Percentiles rank a stretch among this genome's conserved stretches.
Conservation (phyloP, 2,329 filamentous ascomycete genomes). For the Fonsecaea multimorphosa region DNA sequence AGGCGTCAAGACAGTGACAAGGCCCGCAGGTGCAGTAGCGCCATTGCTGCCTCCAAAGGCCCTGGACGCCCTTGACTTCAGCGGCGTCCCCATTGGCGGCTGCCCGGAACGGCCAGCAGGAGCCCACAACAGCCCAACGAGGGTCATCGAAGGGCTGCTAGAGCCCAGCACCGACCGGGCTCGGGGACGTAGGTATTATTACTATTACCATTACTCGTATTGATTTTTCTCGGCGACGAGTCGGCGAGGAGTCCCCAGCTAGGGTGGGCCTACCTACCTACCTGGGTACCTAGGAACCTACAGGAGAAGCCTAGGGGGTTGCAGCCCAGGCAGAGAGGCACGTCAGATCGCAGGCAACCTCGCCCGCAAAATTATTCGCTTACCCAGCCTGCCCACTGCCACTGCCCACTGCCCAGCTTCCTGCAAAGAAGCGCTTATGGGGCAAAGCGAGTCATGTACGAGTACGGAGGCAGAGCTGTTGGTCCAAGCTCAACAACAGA, state of each 20-base stretch:
- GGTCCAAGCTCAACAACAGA: neutral
- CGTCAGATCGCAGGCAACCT: neutral
- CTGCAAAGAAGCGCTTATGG: slow-evolving; percentile 1
- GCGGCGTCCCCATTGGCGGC: slow-evolving; percentile 12
- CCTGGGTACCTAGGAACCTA: no score
- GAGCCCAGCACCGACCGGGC: neutral
- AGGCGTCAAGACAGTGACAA: slow-evolving; percentile 16
- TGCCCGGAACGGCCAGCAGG: neutral
- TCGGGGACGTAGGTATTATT: neutral
- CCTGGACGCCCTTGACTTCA: slow-evolving; percentile 5
- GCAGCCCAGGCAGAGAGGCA: no score
- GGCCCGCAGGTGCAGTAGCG: slow-evolving; percentile 22
- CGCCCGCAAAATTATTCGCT: neutral
- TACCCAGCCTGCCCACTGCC: neutral
- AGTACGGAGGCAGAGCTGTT: neutral
- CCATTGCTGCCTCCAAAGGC: slow-evolving; percentile 1
- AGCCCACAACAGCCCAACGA: slow-evolving; percentile 2
- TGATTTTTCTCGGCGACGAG: no score
- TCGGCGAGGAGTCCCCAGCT: no score
- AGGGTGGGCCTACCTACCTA: no score
- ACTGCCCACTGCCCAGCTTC: no score
- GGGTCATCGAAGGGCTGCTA: neutral
- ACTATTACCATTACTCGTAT: neutral
- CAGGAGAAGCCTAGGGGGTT: no score
- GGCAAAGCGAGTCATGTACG: neutral